Base-by-base conservation (phyloP, 805 yeast species). In the Ogataea allantospora region DNA sequence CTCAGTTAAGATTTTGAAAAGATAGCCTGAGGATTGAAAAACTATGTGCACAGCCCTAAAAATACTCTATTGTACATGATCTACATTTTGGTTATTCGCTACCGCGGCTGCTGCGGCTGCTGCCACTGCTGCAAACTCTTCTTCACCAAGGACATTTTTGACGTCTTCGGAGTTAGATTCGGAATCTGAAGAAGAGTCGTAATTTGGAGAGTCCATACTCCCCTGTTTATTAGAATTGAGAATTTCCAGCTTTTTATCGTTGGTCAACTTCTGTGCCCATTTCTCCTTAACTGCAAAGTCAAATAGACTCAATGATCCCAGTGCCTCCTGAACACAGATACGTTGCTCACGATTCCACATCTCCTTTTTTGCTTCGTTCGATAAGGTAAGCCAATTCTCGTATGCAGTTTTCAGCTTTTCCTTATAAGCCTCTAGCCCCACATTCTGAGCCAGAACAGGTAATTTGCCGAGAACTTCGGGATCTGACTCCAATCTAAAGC, bases 281-380 rank as follows among this genome's bases (percentile, higher is more conserved):
- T 54, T 56, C 19, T 72, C 73, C 27, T 73, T 54, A 5, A 64
- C 54, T 1, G 66, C 67, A 43, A 73, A 53, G 35, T 73, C 75
- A 46, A 60, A 70, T n/a, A 72, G 48, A 0, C 72, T 62, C 10
- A 66, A 50, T 3, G 52, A 44, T 2, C 68, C 68, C 8, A 73
- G 46, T 0, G 74, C 65, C 9, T 70, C 72, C 27, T 67, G 68
- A 1, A 75, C 73, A 7, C 73, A 68, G 8, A 54, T 45, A 24
- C 75, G 51, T 44, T 67, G 63, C 41, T 72, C 77, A 7, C 68
- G 48, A 2, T 44, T 46, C 78, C 78, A 73, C 25, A 70, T 57
- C n/a, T 65, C 70, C 28, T 52, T 55, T 30, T 62, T 67, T 1
- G 56, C 54, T 3, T 51, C 53, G 14, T 61, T 64, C 7, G 65